A percentile compares a stretch with the other conserved stretches of the same genome.
These are phyloP conservation scores for Diaporthe helianthi DNA, from an alignment of 2,329 filamentous ascomycete genomes.

Conservation along the genomic window DNA sequence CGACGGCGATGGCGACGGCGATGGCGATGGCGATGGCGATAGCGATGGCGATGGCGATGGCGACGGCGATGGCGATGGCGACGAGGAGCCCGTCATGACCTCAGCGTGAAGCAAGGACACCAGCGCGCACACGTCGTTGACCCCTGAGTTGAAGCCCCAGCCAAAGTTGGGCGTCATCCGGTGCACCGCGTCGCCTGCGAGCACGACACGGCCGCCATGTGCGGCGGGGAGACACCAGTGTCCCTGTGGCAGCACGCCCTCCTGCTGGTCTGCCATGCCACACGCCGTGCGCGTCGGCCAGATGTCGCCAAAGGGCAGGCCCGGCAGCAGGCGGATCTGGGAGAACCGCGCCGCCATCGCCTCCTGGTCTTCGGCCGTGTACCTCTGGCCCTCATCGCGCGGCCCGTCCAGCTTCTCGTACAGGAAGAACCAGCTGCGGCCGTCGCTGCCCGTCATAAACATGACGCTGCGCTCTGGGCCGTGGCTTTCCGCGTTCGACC, in stretches of 20 bases:
- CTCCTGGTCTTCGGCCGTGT: slow-evolving; percentile 40
- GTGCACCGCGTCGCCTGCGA: slow-evolving; percentile 47
- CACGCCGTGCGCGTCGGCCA: slow-evolving; percentile 39
- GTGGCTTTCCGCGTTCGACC: slow-evolving; percentile 43
- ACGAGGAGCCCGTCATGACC: neutral
- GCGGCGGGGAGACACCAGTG: slow-evolving; percentile 37
- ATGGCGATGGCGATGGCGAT: neutral
- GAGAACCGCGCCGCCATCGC: slow-evolving; percentile 41
- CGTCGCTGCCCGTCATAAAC: slow-evolving; percentile 41
- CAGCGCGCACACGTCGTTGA: slow-evolving; percentile 43
- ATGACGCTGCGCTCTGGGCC: slow-evolving; percentile 40
- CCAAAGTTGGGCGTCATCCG: slow-evolving; percentile 48
- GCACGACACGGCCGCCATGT: slow-evolving; percentile 41
- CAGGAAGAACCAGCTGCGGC: slow-evolving; percentile 43
- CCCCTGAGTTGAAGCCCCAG: slow-evolving; percentile 45
- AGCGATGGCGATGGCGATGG: neutral
- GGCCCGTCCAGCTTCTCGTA: slow-evolving; percentile 42
- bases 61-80: neutral
- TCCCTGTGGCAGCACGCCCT: slow-evolving; percentile 47
- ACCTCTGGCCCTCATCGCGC: slow-evolving; percentile 39
- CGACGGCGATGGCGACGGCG: neutral
- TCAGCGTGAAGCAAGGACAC: slow-evolving; percentile 39
- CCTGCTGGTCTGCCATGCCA: slow-evolving; percentile 46
- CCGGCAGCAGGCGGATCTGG: slow-evolving; percentile 38
- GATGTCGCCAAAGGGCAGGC: slow-evolving; percentile 42